Evolutionary conservation across 2,329 filamentous ascomycete genomes (phyloP).

Genomic region (Aspergillus latus): DNA sequence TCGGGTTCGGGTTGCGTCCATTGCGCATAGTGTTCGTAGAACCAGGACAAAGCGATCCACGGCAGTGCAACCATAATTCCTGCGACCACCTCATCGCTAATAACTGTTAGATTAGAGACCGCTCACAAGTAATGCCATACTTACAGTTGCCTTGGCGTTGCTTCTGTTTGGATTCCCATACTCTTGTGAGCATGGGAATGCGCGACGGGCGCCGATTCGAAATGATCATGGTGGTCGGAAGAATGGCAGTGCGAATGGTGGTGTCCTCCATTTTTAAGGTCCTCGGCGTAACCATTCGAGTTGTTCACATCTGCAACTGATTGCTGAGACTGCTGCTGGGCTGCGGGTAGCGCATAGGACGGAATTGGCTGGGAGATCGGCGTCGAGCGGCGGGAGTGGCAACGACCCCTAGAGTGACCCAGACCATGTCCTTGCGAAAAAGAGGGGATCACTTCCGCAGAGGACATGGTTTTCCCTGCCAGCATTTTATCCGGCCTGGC

Average conservation of each 20-base stretch:
- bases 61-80: constrained; percentile 45
- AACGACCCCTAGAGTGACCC: constrained; percentile 32
- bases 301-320: constrained; percentile 18
- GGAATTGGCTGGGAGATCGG: constrained; percentile 28
- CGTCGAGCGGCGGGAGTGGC: constrained; percentile 36
- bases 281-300: constrained; percentile 29
- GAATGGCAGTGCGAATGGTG: constrained; percentile 44
- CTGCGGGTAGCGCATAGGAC: constrained; percentile 20
- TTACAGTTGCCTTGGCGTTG: constrained; percentile 1
- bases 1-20: constrained; percentile 13
- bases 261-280: constrained; percentile 26
- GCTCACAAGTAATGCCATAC: neutral
- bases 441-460: constrained; percentile 29
- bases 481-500: constrained; percentile 31
- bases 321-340: constrained; percentile 21
- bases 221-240: constrained; percentile 24
- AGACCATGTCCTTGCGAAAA: constrained; percentile 27
- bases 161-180: constrained; percentile 1
- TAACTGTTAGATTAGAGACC: neutral
- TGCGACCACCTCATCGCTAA: constrained; percentile 49
- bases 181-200: neutral
- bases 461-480: constrained; percentile 31
- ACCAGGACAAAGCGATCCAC: constrained; percentile 41
- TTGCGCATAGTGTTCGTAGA: constrained; percentile 28
- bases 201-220: constrained; percentile 21